phyloP scores from a whole-genome alignment of 2,329 filamentous ascomycete genomes.

The Grosmannia huntii region DNA sequence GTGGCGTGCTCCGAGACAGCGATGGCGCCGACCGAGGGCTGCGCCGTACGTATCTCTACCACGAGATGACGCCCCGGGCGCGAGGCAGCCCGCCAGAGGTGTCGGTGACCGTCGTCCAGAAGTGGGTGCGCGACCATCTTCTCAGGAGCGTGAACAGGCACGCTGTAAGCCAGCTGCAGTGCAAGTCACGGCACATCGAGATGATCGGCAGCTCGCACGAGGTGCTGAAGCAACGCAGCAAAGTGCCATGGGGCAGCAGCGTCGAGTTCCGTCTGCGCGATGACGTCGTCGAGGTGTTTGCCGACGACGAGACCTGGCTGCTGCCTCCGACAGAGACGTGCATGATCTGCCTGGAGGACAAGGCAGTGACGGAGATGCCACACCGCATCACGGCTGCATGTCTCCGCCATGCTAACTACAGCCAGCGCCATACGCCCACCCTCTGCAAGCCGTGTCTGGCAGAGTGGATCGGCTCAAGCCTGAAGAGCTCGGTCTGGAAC shows the following conservation, averaged over 20 bases:
- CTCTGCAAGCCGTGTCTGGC: constrained; percentile 22
- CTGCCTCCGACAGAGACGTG: constrained; percentile 19
- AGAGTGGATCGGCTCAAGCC: constrained; percentile 21
- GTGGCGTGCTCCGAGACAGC: constrained; percentile 5
- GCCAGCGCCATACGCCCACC: constrained; percentile 12
- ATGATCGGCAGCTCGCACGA: constrained; percentile 3
- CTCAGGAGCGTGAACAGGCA: constrained; percentile 5
- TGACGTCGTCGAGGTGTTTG: constrained; percentile 16
- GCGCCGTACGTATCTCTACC: constrained; percentile 22
- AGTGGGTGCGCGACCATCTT: constrained; percentile 9
- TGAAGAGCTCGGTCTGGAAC: constrained; percentile 19
- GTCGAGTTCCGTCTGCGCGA: constrained; percentile 19
- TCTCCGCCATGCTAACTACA: constrained; percentile 2
- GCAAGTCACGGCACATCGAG: constrained; percentile 12
- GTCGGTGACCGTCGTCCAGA: constrained; percentile 3
- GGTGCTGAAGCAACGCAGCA: background rate
- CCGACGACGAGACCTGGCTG: constrained; percentile 21
- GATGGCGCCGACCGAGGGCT: background rate
- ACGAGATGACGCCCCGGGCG: constrained; percentile 10
- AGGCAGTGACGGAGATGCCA: constrained; percentile 21
- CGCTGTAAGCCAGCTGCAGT: background rate
- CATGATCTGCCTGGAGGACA: constrained; percentile 21
- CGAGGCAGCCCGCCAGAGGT: background rate
- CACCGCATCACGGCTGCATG: constrained; percentile 18
- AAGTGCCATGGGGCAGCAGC: constrained; percentile 13